Percentiles rank a stretch among this genome's conserved stretches.
These are phyloP conservation scores for Durusdinium trenchii DNA, from an alignment of 73 alveolate genomes.

Conservation along the genomic window DNA sequence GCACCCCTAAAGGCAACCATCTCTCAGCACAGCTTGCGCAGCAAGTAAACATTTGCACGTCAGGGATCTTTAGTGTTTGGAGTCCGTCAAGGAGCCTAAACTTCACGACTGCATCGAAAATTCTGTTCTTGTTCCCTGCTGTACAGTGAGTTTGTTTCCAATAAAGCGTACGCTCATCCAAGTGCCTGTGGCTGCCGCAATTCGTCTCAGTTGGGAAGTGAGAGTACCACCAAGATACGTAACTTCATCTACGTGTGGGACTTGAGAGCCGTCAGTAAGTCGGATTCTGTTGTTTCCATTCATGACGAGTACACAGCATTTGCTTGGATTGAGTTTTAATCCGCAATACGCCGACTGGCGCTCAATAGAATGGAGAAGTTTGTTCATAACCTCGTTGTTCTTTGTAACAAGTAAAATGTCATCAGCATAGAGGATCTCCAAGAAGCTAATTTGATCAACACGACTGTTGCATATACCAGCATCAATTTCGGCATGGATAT, in stretches of 20 bases:
- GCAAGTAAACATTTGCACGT: too few relatives aligned
- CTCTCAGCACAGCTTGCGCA: too few relatives aligned
- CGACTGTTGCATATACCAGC: background rate
- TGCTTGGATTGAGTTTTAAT: background rate
- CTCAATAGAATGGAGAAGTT: background rate
- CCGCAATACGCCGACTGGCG: background rate
- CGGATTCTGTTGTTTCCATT: background rate
- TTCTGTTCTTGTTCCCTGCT: too few relatives aligned
- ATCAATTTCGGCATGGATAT: background rate
- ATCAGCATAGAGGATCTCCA: background rate
- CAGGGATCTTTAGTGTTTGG: too few relatives aligned
- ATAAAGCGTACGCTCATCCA: too few relatives aligned
- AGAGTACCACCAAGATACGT: background rate
- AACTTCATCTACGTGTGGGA: background rate
- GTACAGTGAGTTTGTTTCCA: too few relatives aligned
- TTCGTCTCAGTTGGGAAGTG: too few relatives aligned
- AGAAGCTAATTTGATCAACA: background rate
- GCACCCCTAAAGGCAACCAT: too few relatives aligned
- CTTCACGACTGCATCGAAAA: too few relatives aligned
- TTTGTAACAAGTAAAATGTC: background rate
- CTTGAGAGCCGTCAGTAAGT: background rate
- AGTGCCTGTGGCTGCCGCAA: too few relatives aligned
- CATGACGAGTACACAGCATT: background rate
- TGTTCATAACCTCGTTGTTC: background rate
- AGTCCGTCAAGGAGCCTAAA: too few relatives aligned